phyloP scores from a whole-genome alignment of 1,284 basidiomycete genomes.

The Phellopilus nigrolimitatus region DNA sequence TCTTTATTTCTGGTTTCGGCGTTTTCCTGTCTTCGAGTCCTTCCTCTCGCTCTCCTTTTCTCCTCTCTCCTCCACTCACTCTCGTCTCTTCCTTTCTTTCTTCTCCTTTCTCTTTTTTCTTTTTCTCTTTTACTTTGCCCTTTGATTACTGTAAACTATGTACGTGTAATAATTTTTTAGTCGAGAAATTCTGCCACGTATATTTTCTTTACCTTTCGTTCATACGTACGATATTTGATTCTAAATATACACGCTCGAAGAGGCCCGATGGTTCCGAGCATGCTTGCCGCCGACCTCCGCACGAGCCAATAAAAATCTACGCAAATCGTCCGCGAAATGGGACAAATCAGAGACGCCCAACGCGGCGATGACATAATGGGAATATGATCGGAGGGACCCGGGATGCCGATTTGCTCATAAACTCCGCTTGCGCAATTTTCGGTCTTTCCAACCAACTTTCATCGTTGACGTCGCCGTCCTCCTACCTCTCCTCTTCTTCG shows the following conservation, averaged over 20 bases:
- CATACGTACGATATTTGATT: too few species aligned
- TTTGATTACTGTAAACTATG: background rate
- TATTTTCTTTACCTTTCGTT: background rate
- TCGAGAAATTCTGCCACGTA: background rate
- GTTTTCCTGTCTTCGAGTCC: background rate
- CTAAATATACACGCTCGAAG: too few species aligned
- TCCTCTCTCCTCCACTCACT: background rate
- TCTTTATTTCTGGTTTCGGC: background rate
- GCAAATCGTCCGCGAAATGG: background rate
- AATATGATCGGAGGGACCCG: conserved; percentile 5
- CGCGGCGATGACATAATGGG: conserved; percentile 4
- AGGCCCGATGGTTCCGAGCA: too few species aligned
- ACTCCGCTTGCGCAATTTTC: background rate
- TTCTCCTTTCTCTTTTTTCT: background rate
- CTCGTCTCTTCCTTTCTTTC: background rate
- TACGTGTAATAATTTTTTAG: background rate
- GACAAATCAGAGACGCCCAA: background rate
- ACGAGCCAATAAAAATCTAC: background rate
- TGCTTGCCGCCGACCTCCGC: too few species aligned
- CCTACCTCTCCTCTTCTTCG: background rate
- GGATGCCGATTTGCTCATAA: conserved; percentile 7
- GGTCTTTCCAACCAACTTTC: conserved; percentile 5
- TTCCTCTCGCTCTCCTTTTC: background rate
- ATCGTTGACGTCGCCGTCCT: background rate
- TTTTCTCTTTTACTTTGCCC: background rate